Evolutionary conservation across 2,329 filamentous ascomycete genomes (phyloP).

Genomic region (Sporothrix humicola): DNA sequence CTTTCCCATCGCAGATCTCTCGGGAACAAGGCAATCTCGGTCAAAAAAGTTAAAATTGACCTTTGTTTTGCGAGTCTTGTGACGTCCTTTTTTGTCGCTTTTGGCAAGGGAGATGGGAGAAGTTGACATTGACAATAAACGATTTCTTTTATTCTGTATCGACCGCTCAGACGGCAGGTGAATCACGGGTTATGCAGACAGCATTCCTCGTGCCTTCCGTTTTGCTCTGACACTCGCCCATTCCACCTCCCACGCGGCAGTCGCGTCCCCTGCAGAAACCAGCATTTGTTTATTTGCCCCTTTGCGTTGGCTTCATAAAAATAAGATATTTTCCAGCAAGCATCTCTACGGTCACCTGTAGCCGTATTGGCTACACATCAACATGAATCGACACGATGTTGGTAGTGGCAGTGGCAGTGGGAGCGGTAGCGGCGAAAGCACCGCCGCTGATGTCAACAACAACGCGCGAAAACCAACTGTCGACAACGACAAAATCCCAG

Average conservation of each 20-base stretch:
- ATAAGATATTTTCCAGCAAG: not conserved
- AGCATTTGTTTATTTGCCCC: slow-evolving; percentile 1
- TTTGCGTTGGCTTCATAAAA: not conserved
- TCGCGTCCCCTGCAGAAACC: not conserved
- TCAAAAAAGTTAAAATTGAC: slow-evolving; percentile 2
- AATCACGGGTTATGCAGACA: not conserved
- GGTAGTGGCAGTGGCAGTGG: not conserved
- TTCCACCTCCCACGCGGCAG: not conserved
- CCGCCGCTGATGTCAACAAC: not conserved
- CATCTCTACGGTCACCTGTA: not conserved
- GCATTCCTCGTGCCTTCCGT: not conserved
- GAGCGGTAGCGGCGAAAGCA: not conserved
- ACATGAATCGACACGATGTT: slow-evolving; percentile 13
- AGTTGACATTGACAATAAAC: not conserved
- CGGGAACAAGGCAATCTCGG: not conserved
- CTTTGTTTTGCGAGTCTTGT: no score
- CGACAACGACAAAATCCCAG: not conserved
- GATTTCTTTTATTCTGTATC: not conserved
- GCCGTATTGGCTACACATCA: not conserved
- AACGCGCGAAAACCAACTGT: not conserved
- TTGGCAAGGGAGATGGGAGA: not conserved
- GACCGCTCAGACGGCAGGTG: not conserved
- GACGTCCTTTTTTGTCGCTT: not conserved
- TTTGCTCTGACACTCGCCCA: not conserved
- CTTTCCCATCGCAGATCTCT: not conserved